Evolutionary conservation across 2,329 filamentous ascomycete species (phyloP), one percentile per base, ranked within the genome.

Genomic region (Phoma herbarum): DNA sequence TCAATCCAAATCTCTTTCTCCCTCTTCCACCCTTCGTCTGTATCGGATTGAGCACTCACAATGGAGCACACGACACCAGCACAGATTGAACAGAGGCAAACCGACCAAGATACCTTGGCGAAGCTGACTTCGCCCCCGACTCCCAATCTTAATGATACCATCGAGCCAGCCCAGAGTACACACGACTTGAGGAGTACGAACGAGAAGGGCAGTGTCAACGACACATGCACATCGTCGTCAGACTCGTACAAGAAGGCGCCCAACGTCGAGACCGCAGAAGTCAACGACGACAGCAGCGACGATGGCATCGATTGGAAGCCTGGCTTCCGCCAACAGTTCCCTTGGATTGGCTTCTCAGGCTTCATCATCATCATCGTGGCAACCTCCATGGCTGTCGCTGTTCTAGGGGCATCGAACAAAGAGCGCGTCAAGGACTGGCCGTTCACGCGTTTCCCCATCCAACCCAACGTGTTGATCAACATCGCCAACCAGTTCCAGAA

Each of bases 391-490:
- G 66, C 62, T 12, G 58, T 67, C 2, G 59, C 59, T 2, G 66
- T 66, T 5, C 52, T 69, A 2, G 58, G 44, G 2, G 26, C 57
- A 10, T 66, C 63, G 8, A 29, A 69, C 45, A 41, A 57, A 6
- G 65, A 64, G 41, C 60, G 62, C 16, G 61, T 66, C 33, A 59
- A 59, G 23, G 65, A 69, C 33, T 68, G 65, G 67, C 65, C 65
- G 10, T 61, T 61, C 20, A 56, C 48, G 6, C 59, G 48, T n/a
- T 65, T 65, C 2, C 57, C 66, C 14, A 52, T 64, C n/a, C 63
- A 68, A 31, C 68, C 66, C 41, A 70, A 70, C 60, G 68, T 69
- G 14, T 43, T 70, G 16, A 64, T 70, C 52, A 70, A 70, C 49
- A 61, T 70, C 18, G 66, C 66, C 2, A 69, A 70, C 22, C 68